Percentiles rank a stretch among this genome's conserved stretches.
Conservation (phyloP, 805 yeast species). For the Candida cerambycidarum region DNA sequence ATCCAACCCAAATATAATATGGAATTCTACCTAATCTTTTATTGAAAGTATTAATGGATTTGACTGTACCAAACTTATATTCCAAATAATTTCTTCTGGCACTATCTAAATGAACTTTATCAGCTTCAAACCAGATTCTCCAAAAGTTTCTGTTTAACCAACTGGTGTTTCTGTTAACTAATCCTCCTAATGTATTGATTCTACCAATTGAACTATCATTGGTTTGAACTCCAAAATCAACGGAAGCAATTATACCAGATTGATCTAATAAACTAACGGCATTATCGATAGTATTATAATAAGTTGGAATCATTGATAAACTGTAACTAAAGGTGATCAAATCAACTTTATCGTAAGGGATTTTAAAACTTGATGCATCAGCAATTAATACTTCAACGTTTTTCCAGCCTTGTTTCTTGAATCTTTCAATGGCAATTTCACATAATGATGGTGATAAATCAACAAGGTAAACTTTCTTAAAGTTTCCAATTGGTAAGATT, state of each 20-base stretch:
- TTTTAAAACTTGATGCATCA: constrained; percentile 71
- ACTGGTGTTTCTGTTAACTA: constrained; percentile 66
- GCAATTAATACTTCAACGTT: constrained; percentile 70
- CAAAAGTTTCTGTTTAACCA: constrained; percentile 81
- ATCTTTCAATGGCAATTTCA: constrained; percentile 64
- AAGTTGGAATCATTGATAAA: constrained; percentile 81
- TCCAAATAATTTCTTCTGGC: constrained; percentile 82
- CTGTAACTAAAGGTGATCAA: constrained; percentile 78
- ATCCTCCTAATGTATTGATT: constrained; percentile 73
- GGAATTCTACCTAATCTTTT: constrained; percentile 69
- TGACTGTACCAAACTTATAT: constrained; percentile 78
- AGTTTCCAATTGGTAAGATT: constrained; percentile 48
- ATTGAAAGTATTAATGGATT: constrained; percentile 69
- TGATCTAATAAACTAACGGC: constrained; percentile 52
- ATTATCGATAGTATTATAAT: constrained; percentile 75
- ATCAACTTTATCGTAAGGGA: constrained; percentile 54
- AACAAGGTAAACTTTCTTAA: constrained; percentile 67
- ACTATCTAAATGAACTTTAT: constrained; percentile 74
- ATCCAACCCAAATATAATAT: constrained; percentile 80
- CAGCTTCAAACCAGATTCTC: constrained; percentile 87
- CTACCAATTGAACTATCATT: constrained; percentile 63
- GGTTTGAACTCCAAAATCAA: constrained; percentile 80
- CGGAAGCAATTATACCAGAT: constrained; percentile 65
- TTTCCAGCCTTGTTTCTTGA: constrained; percentile 40
- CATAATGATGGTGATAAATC: constrained; percentile 79